Base-by-base conservation (phyloP, 768 basidiomycete genomes). In the Tricholoma hemisulphureum region DNA sequence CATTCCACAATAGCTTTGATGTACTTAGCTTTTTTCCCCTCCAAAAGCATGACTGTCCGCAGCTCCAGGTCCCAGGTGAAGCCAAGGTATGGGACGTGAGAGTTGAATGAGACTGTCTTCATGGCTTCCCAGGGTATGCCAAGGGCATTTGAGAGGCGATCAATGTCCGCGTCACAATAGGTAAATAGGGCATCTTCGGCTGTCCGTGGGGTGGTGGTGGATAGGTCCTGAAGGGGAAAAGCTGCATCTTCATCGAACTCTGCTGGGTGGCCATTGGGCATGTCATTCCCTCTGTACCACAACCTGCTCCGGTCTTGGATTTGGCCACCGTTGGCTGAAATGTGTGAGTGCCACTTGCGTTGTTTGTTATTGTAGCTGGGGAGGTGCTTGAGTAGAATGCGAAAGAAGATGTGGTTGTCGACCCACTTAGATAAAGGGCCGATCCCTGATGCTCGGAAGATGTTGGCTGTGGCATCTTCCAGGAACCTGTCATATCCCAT, bases 161-260 rank as follows among this genome's bases (percentile, higher is more conserved):
- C 68, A 21, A 82, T 76, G 57, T 81, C 77, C 0, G 24, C 55
- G 6, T 69, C 51, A 37, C 46, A 28, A 41, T 70, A 71, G 2
- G 63, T 65, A 54, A 34, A 69, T 0, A 16, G 0, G 0, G 6
- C 6, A 23, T 73, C 69, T 9, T 61, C 51, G 0, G 11, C 4
- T 0, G 63, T 62, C 0, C 61, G 54, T 0, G 67, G 62, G 0
- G 67, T 67, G 3, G n/a, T 9, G 4, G 7, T 1, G 0, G 72
- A 69, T 2, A 71, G 58, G 51, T 74, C 70, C 0, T 2, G 10
- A 7, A 64, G 52, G 5, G 21, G 21, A 16, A 16, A 23, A 14
- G 11, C 5, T 1, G 11, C 23, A 24, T 45, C 43, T 24, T 45
- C 43, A 11, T 23, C 23, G 5, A 23, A 24, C 23, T 45, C 43